These are phyloP conservation scores for Zymoseptoria passerinii DNA, from an alignment of 2,329 filamentous ascomycete genomes.

Conservation along the genomic window DNA sequence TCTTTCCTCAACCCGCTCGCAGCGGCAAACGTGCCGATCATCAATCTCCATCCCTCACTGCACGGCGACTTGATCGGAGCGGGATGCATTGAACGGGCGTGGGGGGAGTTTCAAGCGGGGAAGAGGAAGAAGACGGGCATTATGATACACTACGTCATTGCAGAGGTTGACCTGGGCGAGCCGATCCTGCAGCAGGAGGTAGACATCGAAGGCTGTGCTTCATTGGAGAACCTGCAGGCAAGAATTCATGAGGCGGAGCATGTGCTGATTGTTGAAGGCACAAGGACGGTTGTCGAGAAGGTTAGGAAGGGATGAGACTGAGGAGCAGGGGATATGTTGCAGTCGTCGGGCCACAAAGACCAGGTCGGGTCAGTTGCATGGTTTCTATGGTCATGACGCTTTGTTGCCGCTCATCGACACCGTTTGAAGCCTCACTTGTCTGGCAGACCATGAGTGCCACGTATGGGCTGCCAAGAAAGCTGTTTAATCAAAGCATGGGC, in stretches of 20 bases:
- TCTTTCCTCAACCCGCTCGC: constrained; percentile 63
- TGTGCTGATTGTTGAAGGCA: constrained; percentile 68
- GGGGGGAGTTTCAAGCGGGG: constrained; percentile 61
- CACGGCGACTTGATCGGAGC: constrained; percentile 66
- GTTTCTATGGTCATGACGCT: too few species aligned
- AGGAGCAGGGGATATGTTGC: neutral
- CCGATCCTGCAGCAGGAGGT: constrained; percentile 66
- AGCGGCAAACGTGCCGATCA: constrained; percentile 55
- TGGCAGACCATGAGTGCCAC: too few species aligned
- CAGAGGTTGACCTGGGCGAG: constrained; percentile 69
- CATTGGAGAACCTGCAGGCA: constrained; percentile 56
- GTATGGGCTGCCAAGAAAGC: too few species aligned
- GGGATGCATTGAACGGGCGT: constrained; percentile 67
- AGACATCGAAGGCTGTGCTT: constrained; percentile 50
- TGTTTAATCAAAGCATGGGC: too few species aligned
- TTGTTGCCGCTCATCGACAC: too few species aligned
- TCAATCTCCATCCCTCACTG: constrained; percentile 74
- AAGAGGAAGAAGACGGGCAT: constrained; percentile 64
- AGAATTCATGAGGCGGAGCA: constrained; percentile 73
- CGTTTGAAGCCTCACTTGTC: too few species aligned
- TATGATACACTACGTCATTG: constrained; percentile 77
- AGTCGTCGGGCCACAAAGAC: too few species aligned
- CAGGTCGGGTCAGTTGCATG: too few species aligned
- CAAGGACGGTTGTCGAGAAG: constrained; percentile 41
- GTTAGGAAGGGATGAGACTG: neutral